These are phyloP conservation scores for Penium margaritaceum DNA, from an alignment of 139 green algal genomes.

Conservation along the genomic window DNA sequence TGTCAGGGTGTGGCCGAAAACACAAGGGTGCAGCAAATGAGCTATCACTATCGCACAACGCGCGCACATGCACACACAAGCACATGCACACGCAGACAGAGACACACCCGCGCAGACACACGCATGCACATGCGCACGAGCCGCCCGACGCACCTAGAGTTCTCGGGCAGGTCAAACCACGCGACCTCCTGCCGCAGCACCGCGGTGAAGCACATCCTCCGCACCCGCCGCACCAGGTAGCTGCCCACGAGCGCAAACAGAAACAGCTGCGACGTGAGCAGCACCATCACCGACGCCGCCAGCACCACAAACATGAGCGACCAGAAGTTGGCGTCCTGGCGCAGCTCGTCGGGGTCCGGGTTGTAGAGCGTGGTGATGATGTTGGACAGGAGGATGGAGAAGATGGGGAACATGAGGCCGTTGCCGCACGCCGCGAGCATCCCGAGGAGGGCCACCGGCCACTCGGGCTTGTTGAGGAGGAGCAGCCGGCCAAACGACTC, in stretches of 20 bases:
- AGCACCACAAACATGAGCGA: slow-evolving; percentile 40
- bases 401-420: slow-evolving; percentile 43
- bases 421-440: slow-evolving; percentile 23
- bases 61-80: too few species aligned
- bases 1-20: too few species aligned
- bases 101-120: too few species aligned
- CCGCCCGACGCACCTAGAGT: slow-evolving; percentile 39
- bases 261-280: slow-evolving; percentile 13
- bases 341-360: slow-evolving; percentile 17
- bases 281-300: slow-evolving; percentile 10
- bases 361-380: slow-evolving; percentile 47
- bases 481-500: slow-evolving; percentile 12
- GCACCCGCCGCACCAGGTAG: slow-evolving; percentile 35
- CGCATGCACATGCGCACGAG: too few species aligned
- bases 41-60: too few species aligned
- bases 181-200: slow-evolving; percentile 52
- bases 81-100: too few species aligned
- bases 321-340: slow-evolving; percentile 27
- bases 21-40: too few species aligned
- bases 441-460: slow-evolving; percentile 23
- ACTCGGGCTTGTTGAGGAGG: slow-evolving; percentile 29
- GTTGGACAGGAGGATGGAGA: slow-evolving; percentile 45
- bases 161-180: slow-evolving; percentile 46
- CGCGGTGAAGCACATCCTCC: slow-evolving; percentile 34
- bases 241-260: slow-evolving; percentile 43